Evolutionary conservation across 1,139 yeast genomes (phyloP).

Genomic region (Debaryomyces udenii): DNA sequence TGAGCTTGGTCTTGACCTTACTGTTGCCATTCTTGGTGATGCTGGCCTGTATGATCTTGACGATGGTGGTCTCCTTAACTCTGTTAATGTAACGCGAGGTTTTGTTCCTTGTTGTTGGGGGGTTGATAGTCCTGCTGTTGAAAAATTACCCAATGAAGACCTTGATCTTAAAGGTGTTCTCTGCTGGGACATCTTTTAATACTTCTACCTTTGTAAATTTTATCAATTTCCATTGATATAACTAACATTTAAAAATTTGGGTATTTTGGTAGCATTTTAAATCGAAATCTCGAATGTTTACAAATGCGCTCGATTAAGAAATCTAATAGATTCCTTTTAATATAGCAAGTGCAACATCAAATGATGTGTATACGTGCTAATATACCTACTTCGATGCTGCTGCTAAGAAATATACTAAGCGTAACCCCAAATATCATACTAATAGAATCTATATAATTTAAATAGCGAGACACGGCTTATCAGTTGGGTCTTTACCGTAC

Average conservation of each 20-base stretch:
- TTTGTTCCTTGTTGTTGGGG: constrained; percentile 21
- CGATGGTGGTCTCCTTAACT: constrained; percentile 31
- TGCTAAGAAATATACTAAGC: too few relatives aligned
- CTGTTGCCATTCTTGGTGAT: constrained; percentile 22
- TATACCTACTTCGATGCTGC: too few relatives aligned
- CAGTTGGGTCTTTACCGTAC: constrained; percentile 73
- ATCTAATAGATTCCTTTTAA: constrained; percentile 13
- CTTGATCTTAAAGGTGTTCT: constrained; percentile 29
- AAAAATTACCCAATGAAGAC: constrained; percentile 24
- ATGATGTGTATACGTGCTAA: too few relatives aligned
- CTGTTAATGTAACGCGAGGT: constrained; percentile 22
- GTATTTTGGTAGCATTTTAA: neutral
- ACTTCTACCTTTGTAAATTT: neutral
- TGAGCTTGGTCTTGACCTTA: constrained; percentile 39
- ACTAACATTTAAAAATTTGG: neutral
- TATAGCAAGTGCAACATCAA: neutral
- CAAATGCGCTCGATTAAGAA: constrained; percentile 20
- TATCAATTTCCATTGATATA: neutral
- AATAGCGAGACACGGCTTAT: constrained; percentile 41
- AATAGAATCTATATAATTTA: neutral
- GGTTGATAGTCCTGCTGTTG: constrained; percentile 14
- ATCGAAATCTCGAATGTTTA: constrained; percentile 7
- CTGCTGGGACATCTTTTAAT: constrained; percentile 17
- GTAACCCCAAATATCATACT: neutral
- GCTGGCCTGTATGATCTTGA: constrained; percentile 24